These are phyloP conservation scores for Amaranthus palmeri DNA, from an alignment of 148 eudicot species.

Conservation along the genomic window DNA sequence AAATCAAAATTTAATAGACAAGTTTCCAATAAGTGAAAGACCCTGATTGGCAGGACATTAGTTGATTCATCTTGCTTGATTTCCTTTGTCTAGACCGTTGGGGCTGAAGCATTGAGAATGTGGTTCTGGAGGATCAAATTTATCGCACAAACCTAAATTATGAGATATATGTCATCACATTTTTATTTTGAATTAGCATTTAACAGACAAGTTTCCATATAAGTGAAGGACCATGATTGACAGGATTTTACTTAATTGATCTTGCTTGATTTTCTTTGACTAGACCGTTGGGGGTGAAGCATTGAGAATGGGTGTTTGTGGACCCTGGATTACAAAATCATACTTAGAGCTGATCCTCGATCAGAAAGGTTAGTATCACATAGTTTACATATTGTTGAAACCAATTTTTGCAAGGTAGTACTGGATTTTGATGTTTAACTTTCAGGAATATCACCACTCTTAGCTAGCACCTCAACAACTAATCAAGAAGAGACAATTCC, in stretches of 20 bases:
- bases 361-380: slow-evolving; percentile 56
- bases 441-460: slow-evolving; percentile 89
- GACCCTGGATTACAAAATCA: slow-evolving; percentile 97
- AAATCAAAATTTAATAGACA: no score
- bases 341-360: slow-evolving; percentile 95
- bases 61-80: neutral
- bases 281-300: slow-evolving; percentile 91
- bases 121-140: slow-evolving; percentile 37
- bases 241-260: neutral
- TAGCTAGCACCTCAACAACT: slow-evolving; percentile 39
- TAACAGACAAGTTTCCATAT: neutral
- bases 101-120: slow-evolving; percentile 73
- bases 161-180: neutral
- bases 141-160: neutral
- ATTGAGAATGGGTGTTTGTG: slow-evolving; percentile 59
- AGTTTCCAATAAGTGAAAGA: neutral
- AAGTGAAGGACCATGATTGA: neutral
- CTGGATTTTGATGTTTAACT: slow-evolving; percentile 1
- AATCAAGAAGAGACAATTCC: slow-evolving; percentile 55
- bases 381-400: slow-evolving; percentile 1
- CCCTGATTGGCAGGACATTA: neutral
- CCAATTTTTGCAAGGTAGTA: neutral
- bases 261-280: slow-evolving; percentile 19
- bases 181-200: neutral
- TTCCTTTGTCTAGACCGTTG: slow-evolving; percentile 61